Percentiles rank a stretch among this genome's conserved stretches.
Evolutionary conservation across 1,284 basidiomycete species (phyloP).

Genomic region (Leccinum colubrinum): DNA sequence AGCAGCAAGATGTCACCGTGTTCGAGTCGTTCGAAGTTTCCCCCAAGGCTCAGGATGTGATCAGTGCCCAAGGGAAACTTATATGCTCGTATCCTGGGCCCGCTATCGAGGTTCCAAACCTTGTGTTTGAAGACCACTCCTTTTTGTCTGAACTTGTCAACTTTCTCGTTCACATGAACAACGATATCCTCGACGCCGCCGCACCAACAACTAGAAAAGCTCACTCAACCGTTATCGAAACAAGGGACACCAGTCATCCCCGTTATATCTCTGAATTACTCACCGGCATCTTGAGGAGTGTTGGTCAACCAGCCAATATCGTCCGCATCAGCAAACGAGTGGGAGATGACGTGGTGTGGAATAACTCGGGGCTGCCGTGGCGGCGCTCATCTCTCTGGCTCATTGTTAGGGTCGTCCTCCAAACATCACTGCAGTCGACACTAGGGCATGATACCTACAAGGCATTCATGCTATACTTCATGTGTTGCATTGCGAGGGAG

Average conservation of each 20-base stretch:
- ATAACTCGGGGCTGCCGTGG: background rate
- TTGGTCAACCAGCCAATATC: background rate
- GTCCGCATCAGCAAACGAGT: background rate
- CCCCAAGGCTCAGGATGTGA: background rate
- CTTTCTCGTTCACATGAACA: background rate
- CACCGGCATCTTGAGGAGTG: background rate
- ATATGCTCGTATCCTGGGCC: background rate
- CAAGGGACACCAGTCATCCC: background rate
- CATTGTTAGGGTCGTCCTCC: background rate
- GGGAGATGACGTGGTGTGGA: background rate
- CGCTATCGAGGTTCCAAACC: background rate
- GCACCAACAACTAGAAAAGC: background rate
- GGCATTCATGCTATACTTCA: slow-evolving; percentile 4
- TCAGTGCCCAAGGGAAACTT: background rate
- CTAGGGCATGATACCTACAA: background rate
- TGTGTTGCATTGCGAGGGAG: slow-evolving; percentile 32
- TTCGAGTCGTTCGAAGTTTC: background rate
- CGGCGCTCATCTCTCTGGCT: background rate
- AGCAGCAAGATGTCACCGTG: background rate
- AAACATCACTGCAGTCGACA: background rate
- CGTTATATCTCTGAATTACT: background rate
- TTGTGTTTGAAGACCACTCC: background rate
- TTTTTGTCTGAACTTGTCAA: background rate
- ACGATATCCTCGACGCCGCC: background rate
- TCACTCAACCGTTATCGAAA: background rate